Evolutionary conservation across 2,329 filamentous ascomycete genomes (phyloP), one percentile per base, ranked within the genome.

Genomic region (Trichophyton equinum): DNA sequence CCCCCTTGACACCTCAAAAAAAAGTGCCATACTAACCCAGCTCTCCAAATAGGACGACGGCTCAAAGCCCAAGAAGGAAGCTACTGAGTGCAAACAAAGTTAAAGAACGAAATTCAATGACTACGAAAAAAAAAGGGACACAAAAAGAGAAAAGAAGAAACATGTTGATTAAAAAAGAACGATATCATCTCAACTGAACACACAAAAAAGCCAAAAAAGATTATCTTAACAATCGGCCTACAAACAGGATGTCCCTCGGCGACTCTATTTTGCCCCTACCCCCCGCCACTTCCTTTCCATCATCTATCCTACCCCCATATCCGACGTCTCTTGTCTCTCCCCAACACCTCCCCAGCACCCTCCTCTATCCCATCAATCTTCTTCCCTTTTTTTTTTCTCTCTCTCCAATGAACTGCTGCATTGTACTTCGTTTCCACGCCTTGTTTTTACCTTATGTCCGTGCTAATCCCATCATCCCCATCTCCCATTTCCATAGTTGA

Each of bases 51-150:
- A 95, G 89, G 89, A 95, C 72, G 89, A 91, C 72, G 85, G 84
- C 66, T 86, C 87, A 68, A 95, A 92, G 82, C 90, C 91, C 62
- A 95, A 95, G 82, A 90, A 94, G 78, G 90, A 95, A 78, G 86
- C 90, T 67, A 89, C 91, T 67, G 91, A 96, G 80, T 96, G 91
- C 85, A 96, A 96, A 82, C 90, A 95, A 79, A 95, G 89, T 79
- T 95, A 84, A 81, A 77, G 63, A 44, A 58, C 27, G 27, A 20
- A 53, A 53, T 38, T 38, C 33, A 15, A 20, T 51, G 18, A 51
- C 44, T 6, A 47, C 44, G 20, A 47, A 47, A 47, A 27, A 47
- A 18, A 25, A 7, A 47, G 18, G 18, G 44, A 25, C 44, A 27
- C n/a, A 20, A 49, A 49, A 49, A 22, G 25, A 27, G 25, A 4